These are phyloP conservation scores for Penicillium hesseltinei DNA, from an alignment of 2,329 filamentous ascomycete species.

Conservation along the genomic window DNA sequence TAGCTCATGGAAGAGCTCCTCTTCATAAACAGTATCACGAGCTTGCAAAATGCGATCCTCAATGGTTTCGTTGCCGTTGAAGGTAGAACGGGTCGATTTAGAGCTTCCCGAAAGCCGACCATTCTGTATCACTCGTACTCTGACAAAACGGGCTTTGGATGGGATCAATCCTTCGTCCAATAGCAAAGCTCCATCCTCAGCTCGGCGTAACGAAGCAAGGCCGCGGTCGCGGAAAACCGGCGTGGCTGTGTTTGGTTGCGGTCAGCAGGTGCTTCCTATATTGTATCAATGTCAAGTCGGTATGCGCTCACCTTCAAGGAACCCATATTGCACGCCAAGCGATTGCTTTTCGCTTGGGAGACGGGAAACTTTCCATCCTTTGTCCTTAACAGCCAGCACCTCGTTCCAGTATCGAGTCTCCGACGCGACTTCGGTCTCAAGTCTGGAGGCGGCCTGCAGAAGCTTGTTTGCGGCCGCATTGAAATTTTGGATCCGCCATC, in stretches of 20 bases:
- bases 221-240: conserved; percentile 65
- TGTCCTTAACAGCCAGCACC: conserved; percentile 74
- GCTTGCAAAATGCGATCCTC: conserved; percentile 40
- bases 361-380: conserved; percentile 81
- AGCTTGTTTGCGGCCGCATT: conserved; percentile 72
- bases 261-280: conserved; percentile 29
- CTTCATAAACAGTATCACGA: conserved; percentile 55
- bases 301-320: conserved; percentile 63
- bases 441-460: conserved; percentile 65
- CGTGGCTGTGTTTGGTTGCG: conserved; percentile 43
- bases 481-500: conserved; percentile 77
- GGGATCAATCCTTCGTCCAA: conserved; percentile 63
- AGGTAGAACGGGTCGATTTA: conserved; percentile 18
- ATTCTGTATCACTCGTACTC: conserved; percentile 63
- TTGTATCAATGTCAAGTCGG: not conserved
- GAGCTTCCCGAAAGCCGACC: conserved; percentile 59
- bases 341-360: conserved; percentile 70
- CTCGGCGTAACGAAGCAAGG: conserved; percentile 74
- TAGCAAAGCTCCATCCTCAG: conserved; percentile 69
- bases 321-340: conserved; percentile 85
- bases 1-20: conserved; percentile 87
- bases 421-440: conserved; percentile 72
- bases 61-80: conserved; percentile 27
- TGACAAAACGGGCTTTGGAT: conserved; percentile 58
- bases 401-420: conserved; percentile 91